Percentiles rank a stretch among this genome's conserved stretches.
These are phyloP conservation scores for Jatropha curcas DNA, from an alignment of 345 rosid species.

Conservation along the genomic window DNA sequence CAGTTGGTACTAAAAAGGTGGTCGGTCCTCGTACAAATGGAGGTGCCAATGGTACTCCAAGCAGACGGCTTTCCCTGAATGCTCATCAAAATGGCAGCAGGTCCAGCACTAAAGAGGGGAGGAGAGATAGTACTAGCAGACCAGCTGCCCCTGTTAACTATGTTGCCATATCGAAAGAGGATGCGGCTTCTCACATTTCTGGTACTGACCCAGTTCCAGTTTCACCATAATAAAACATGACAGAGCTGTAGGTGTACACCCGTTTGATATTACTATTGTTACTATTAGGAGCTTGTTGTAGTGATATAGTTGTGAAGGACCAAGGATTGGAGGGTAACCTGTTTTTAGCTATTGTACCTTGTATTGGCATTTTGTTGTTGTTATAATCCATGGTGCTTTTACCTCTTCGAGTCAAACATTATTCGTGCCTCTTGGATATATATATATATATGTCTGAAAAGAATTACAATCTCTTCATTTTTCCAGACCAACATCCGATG, in stretches of 20 bases:
- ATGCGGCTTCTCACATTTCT: constrained; percentile 64
- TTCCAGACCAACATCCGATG: too few relatives aligned
- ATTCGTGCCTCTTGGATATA: too few relatives aligned
- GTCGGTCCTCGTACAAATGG: constrained; percentile 78
- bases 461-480: too few relatives aligned
- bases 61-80: constrained; percentile 77
- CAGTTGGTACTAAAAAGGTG: constrained; percentile 61
- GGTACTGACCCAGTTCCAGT: constrained; percentile 59
- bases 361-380: constrained; percentile 16
- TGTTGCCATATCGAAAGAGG: constrained; percentile 71
- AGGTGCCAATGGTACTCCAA: constrained; percentile 73
- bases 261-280: constrained; percentile 24
- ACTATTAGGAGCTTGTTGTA: constrained; percentile 29
- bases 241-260: constrained; percentile 26
- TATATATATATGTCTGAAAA: too few relatives aligned
- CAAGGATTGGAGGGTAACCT: constrained; percentile 25
- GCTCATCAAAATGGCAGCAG: constrained; percentile 73
- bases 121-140: constrained; percentile 52
- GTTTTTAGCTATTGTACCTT: constrained; percentile 28
- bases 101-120: constrained; percentile 65
- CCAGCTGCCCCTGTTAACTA: constrained; percentile 60
- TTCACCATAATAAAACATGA: constrained; percentile 55
- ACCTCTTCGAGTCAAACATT: not conserved
- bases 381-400: constrained; percentile 5
- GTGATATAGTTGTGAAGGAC: constrained; percentile 21